Evolutionary conservation across 345 rosid species (phyloP), one percentile per base, ranked within the genome.

Genomic region (Firmiana major): DNA sequence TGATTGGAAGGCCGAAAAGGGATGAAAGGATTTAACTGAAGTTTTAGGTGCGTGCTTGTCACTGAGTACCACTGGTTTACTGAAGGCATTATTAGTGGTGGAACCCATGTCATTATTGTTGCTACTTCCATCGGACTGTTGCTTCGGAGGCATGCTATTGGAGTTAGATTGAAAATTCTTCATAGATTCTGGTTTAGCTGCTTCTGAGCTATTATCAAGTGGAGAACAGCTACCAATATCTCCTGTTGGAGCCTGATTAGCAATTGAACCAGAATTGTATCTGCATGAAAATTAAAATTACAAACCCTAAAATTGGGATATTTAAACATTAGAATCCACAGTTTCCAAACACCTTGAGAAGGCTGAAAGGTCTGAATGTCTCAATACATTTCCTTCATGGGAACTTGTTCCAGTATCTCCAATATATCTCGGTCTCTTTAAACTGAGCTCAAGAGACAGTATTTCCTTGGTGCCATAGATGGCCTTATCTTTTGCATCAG

Each of bases 301-400:
- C 17, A 21, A 7, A 65, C 13, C 24, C 3, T 15, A 31, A 71
- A 49, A 40, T 74, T 11, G 17, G 15, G 48, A 66, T 65, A 79
- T 53, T 63, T 72, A 58, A 48, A 49, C 34, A 24, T 67, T 13
- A 6, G 19, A 63, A 72, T 38, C 48, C 62, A 53, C 38, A 22
- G 60, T 63, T 74, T 55, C 26, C 62, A 65, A 63, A n/a, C 77
- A 85, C 89, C 87, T 89, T 45, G 89, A 84, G 77, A 89, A 87
- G 76, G 92, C 89, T 22, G 90, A 89, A 73, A 80, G 79, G 74
- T 81, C 85, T 42, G 92, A 87, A 78, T 71, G 89, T 64, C 85
- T 83, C 55, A 87, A 71, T 49, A 84, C 76, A 62, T 86, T 84
- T 36, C 79, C 83, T 57, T 82, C 84, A 78, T 72, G 76, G 42